These are phyloP conservation scores for Hericium erinaceus DNA, from an alignment of 768 basidiomycete species.

Conservation along the genomic window DNA sequence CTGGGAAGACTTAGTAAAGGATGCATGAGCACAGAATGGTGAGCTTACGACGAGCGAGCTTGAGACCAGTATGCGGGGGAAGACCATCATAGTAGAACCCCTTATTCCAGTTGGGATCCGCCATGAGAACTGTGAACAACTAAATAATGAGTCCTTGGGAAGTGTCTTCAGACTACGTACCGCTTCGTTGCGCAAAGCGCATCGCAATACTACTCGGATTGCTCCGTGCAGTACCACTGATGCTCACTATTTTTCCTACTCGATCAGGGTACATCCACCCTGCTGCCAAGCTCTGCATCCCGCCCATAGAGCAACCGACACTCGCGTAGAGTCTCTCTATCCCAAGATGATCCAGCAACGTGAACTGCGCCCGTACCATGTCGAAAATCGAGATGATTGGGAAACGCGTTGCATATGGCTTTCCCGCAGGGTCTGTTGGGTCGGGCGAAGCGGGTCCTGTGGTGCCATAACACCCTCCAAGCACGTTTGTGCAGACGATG, in stretches of 20 bases:
- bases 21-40: slow-evolving; percentile 8
- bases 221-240: slow-evolving; percentile 90
- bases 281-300: slow-evolving; percentile 95
- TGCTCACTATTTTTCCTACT: slow-evolving; percentile 85
- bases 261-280: slow-evolving; percentile 87
- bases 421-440: slow-evolving; percentile 40
- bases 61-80: slow-evolving; percentile 99
- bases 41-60: slow-evolving; percentile 82
- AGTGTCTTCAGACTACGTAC: slow-evolving; percentile 34
- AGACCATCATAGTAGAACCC: slow-evolving; percentile 94
- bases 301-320: slow-evolving; percentile 95
- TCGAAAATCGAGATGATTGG: slow-evolving; percentile 92
- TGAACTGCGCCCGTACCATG: slow-evolving; percentile 93
- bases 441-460: slow-evolving; percentile 88
- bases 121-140: slow-evolving; percentile 79
- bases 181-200: slow-evolving; percentile 93
- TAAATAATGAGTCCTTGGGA: background rate
- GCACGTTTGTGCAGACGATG: slow-evolving; percentile 91
- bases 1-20: slow-evolving; percentile 29
- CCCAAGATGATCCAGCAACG: slow-evolving; percentile 73
- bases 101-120: slow-evolving; percentile 98
- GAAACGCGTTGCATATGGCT: slow-evolving; percentile 83
- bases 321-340: slow-evolving; percentile 85
- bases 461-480: slow-evolving; percentile 96
- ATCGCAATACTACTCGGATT: slow-evolving; percentile 90